Conservation (phyloP, 495 filamentous ascomycete genomes). For the Xylaria castorea region DNA sequence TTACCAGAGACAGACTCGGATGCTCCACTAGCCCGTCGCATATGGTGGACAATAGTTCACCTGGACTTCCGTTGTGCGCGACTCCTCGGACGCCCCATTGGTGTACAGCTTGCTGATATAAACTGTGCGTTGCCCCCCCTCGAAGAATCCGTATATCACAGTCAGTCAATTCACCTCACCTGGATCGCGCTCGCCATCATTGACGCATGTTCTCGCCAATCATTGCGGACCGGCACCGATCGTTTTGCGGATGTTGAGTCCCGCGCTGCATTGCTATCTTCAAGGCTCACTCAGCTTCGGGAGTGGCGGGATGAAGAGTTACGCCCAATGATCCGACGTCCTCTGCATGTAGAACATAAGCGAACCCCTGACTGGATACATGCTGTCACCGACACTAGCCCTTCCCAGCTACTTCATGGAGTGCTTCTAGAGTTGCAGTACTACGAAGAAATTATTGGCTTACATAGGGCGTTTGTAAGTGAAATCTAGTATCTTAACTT, state of each 20-base stretch:
- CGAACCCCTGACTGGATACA: slow-evolving; percentile 19
- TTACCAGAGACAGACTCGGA: slow-evolving; percentile 20
- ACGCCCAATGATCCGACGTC: slow-evolving; percentile 21
- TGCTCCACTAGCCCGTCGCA: slow-evolving; percentile 27
- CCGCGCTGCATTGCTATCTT: slow-evolving; percentile 23
- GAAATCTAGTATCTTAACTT: neutral
- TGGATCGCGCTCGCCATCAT: slow-evolving; percentile 34
- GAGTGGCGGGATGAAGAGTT: slow-evolving; percentile 31
- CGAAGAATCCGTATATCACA: slow-evolving; percentile 30
- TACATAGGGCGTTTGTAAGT: slow-evolving; percentile 17
- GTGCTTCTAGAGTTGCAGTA: slow-evolving; percentile 35
- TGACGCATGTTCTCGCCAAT: slow-evolving; percentile 30
- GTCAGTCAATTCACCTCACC: slow-evolving; percentile 37
- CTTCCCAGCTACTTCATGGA: slow-evolving; percentile 26
- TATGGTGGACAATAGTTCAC: slow-evolving; percentile 47
- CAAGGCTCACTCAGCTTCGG: slow-evolving; percentile 11
- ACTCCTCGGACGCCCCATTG: slow-evolving; percentile 39
- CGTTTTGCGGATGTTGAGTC: slow-evolving; percentile 22
- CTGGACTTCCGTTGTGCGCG: slow-evolving; percentile 46
- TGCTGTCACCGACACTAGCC: slow-evolving; percentile 23
- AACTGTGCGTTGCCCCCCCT: slow-evolving; percentile 1
- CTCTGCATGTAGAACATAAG: slow-evolving; percentile 23
- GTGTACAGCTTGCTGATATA: slow-evolving; percentile 31
- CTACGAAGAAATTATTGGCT: slow-evolving; percentile 41
- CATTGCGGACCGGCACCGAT: slow-evolving; percentile 9